Base-by-base conservation (phyloP, 2,329 filamentous ascomycete species). In the Penicillium sp. region DNA sequence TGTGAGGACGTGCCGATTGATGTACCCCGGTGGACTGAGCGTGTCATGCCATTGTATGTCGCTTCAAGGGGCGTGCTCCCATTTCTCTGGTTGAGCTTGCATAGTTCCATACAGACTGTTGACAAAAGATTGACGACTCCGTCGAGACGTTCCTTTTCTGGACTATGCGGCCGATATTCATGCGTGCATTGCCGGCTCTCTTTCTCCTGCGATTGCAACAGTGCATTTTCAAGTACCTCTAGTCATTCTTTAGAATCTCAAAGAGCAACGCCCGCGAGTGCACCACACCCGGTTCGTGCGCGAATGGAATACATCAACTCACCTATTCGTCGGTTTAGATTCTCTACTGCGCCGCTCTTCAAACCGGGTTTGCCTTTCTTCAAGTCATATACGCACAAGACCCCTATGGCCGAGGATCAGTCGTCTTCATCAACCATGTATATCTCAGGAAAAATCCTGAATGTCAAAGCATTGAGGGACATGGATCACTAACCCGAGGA, bases 71-170 rank as follows among this genome's bases (percentile, higher is more conserved):
- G 5, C 39, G 26, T 29, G n/a, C 6, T 32, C 6, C 13, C 39
- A 11, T 43, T 51, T 40, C 27, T 45, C 25, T n/a, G 53, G 42
- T 33, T 49, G 36, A 33, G 48, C 43, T 44, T 54, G 38, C 13
- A 54, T 27, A 39, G 47, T 34, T 47, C 51, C 39, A 52, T 33
- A n/a, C 38, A 42, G 11, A 36, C 44, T 6, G 40, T 50, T 4
- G 48, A 50, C 8, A 50, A 37, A 5, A 50, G n/a, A 13, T 45
- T 45, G 11, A 50, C 44, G 4, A 47, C 32, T 7, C 37, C 45
- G 24, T 45, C 41, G 9, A 50, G 25, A 26, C 37, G 45, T 6
- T 43, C 26, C 4, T 48, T 37, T 12, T 27, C 44, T 7, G 39
- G 39, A 9, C 39, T 40, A 9, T 18, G n/a, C 39, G 39, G 13